These are phyloP conservation scores for Globisporangium spinosum DNA, from an alignment of 352 stramenopile genomes.

Conservation along the genomic window DNA sequence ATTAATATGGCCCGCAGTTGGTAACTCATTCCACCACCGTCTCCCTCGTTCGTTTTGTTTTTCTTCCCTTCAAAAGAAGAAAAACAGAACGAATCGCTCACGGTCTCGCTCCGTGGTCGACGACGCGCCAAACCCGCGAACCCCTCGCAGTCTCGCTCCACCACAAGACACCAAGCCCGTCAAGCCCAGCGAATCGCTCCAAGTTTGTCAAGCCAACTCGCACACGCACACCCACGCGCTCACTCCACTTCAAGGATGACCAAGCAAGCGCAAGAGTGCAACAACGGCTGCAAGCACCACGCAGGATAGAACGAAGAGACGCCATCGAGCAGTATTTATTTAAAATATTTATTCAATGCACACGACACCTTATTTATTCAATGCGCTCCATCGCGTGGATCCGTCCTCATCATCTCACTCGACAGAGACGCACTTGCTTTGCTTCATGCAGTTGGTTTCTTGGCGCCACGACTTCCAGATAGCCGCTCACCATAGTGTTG, in stretches of 20 bases:
- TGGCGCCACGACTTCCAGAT: not conserved
- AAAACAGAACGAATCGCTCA: slow-evolving; percentile 20
- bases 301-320: not conserved
- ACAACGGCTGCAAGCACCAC: not conserved
- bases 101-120: slow-evolving; percentile 11
- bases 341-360: not conserved
- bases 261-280: not conserved
- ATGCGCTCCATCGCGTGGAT: not conserved
- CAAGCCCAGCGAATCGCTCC: not conserved
- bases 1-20: slow-evolving; percentile 14
- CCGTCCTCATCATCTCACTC: not conserved
- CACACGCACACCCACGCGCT: not conserved
- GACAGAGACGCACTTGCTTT: not conserved
- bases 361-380: not conserved
- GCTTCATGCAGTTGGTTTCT: not conserved
- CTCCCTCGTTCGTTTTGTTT: slow-evolving; percentile 11
- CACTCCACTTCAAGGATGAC: not conserved
- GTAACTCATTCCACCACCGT: slow-evolving; percentile 9
- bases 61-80: slow-evolving; percentile 10
- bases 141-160: slow-evolving; percentile 13
- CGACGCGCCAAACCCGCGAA: slow-evolving; percentile 7
- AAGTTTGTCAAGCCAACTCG: not conserved
- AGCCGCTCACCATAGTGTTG: not conserved
- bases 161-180: not conserved
- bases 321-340: not conserved